These are phyloP conservation scores for Hortaea sp. DNA, from an alignment of 2,329 filamentous ascomycete genomes.

Conservation along the genomic window DNA sequence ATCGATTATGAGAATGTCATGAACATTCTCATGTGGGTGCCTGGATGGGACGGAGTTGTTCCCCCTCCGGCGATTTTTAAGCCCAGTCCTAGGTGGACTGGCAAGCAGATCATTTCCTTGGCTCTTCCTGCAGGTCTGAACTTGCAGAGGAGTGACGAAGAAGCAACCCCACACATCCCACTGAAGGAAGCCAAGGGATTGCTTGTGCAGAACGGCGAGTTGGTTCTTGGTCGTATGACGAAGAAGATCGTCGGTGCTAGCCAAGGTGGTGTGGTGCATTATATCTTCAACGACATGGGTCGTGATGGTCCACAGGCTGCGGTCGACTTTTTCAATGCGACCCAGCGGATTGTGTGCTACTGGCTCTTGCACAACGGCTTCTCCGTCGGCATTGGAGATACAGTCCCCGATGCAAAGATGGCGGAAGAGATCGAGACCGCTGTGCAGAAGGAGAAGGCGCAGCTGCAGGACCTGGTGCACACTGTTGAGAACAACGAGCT, in stretches of 20 bases:
- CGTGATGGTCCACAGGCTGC: constrained; percentile 52
- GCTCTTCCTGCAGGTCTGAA: constrained; percentile 82
- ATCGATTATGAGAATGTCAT: constrained; percentile 84
- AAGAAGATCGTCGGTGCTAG: constrained; percentile 93
- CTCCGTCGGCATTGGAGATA: constrained; percentile 97
- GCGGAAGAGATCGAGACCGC: constrained; percentile 76
- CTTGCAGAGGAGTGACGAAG: constrained; percentile 41
- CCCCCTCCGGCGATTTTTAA: constrained; percentile 90
- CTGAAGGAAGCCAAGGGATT: constrained; percentile 45
- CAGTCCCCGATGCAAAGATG: constrained; percentile 78
- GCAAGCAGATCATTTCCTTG: constrained; percentile 95
- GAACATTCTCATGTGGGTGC: constrained; percentile 96
- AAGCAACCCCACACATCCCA: constrained; percentile 15
- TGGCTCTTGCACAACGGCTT: constrained; percentile 95
- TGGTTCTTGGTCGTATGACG: constrained; percentile 80
- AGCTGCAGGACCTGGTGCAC: constrained; percentile 65
- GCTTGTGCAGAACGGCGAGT: constrained; percentile 73
- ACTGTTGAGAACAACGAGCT: constrained; percentile 77
- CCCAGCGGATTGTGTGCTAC: constrained; percentile 90
- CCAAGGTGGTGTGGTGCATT: constrained; percentile 83
- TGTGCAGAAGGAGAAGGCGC: constrained; percentile 69
- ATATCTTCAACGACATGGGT: constrained; percentile 92
- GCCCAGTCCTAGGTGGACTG: constrained; percentile 87
- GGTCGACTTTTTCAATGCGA: constrained; percentile 91
- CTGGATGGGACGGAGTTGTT: constrained; percentile 92